Base-by-base conservation (phyloP, 2,329 filamentous ascomycete genomes). In the Esteya vermicola region DNA sequence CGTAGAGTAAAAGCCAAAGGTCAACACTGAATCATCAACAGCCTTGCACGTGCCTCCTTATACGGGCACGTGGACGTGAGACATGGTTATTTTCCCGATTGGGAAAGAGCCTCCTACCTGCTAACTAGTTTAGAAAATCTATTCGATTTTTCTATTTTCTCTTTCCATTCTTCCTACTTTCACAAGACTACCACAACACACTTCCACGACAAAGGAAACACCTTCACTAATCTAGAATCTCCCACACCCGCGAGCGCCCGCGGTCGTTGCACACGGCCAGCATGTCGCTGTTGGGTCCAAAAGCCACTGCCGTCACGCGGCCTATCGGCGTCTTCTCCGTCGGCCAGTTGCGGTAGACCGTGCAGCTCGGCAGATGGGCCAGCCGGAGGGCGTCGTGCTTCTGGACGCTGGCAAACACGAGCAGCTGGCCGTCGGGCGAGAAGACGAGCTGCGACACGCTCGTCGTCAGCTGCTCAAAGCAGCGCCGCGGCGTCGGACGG, bases 311-410 rank as follows among this genome's bases (percentile, higher is more conserved):
- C 3, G 84, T 83, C 48, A 96, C 78, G 43, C 85, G 71, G 0
- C 91, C 91, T 45, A 98, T 61, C 1, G 88, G 86, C 42, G 91
- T 98, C 56, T 82, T 79, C 47, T 78, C 75, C 40, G 89, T 98
- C 20, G 91, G 91, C 91, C 91, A 98, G 60, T 98, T 98, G 52
- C 80, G 78, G 68, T 91, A 98, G 18, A 96, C 85, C 2, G 86
- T 94, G 58, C 86, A 94, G 50, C 75, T 88, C 1, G 89, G 88
- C 49, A 98, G 63, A 59, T 98, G 91, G 25, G 89, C 85, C 48
- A 98, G 63, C 52, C 82, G 72, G 57, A 98, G 62, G 1, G 88
- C 85, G 60, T 95, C 86, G 55, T 81, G 81, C 69, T 94, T 93
- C 70, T 82, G 82, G 46, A 74, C 74, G 59, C 84, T 93, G 31